Conservation (phyloP, 768 basidiomycete species). For the Coprinellus aureogranulatus region DNA sequence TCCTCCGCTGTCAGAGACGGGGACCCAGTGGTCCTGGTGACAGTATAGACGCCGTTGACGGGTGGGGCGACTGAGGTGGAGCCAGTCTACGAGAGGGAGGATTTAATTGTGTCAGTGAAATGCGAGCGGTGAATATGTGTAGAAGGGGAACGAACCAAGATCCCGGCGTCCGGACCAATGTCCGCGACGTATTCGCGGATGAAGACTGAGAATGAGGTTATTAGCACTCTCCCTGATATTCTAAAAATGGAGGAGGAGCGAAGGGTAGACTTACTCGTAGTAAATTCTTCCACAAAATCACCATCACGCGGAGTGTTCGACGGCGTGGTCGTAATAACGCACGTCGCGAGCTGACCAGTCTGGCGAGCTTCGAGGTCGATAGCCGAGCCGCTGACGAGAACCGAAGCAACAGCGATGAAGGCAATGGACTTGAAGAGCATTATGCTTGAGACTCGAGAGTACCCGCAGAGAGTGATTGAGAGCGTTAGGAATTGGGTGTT, state of each 20-base stretch:
- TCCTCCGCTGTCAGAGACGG: neutral
- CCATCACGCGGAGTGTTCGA: neutral
- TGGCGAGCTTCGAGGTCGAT: neutral
- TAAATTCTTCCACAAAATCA: neutral
- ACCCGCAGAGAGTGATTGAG: neutral
- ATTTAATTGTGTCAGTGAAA: neutral
- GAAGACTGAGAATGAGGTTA: neutral
- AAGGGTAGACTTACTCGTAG: neutral
- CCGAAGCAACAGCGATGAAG: neutral
- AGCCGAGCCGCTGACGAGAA: neutral
- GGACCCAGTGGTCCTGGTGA: neutral
- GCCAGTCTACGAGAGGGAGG: neutral
- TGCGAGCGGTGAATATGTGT: neutral
- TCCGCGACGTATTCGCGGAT: neutral
- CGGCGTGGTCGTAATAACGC: neutral
- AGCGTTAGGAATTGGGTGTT: neutral
- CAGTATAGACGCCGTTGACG: neutral
- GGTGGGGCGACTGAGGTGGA: neutral
- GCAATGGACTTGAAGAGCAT: neutral
- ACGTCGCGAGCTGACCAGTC: neutral
- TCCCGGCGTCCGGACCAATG: neutral
- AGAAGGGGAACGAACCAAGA: neutral
- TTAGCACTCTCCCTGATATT: neutral
- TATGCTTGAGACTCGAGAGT: neutral
- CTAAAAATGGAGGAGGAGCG: neutral